Base-by-base conservation (phyloP, 2,329 filamentous ascomycete genomes). In the Hymenoscyphus albidus region DNA sequence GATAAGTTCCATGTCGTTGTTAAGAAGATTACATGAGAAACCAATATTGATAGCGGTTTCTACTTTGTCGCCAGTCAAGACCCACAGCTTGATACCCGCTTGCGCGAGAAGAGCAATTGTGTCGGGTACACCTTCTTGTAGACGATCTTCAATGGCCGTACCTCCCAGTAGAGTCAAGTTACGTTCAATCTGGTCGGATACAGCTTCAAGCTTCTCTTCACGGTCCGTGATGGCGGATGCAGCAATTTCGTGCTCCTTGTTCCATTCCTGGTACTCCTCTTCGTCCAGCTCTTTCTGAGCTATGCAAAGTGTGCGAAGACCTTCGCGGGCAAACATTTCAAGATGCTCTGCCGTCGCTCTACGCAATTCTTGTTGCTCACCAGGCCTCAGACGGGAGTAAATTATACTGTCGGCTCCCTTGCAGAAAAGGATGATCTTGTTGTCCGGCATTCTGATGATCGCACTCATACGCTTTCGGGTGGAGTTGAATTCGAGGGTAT, bases 21-120 rank as follows among this genome's bases (percentile, higher is more conserved):
- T 93, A 63, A 99, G 85, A 39, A 99, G 83, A 72, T 99, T 99
- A 81, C 96, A 99, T 12, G 96, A 99, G 78, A 98, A 99, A 2
- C 95, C 95, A 75, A 99, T 99, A 79, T 99, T 99, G 86, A 99
- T 99, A 64, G 96, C 95, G 31, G 95, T 99, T 79, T 99, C 95
- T 39, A 98, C 94, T 78, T 98, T 99, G 82, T 99, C 95, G 68
- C 96, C 95, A 16, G 95, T 99, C 69, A 99, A 81, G 62, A 99
- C 95, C 95, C 95, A 99, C 7, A 99, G 85, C 78, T 99, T 99
- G 78, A 99, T 97, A 76, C 96, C 96, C 62, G 95, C 95, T 73
- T 93, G 87, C 38, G 90, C 94, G 61, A 99, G 87, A 56, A 99
- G 80, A 60, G 90, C 91, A 72, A 99, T 99, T 0, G 95, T 94